These are phyloP conservation scores for Cladosporium sp. DNA, from an alignment of 2,329 filamentous ascomycete genomes.

Conservation along the genomic window DNA sequence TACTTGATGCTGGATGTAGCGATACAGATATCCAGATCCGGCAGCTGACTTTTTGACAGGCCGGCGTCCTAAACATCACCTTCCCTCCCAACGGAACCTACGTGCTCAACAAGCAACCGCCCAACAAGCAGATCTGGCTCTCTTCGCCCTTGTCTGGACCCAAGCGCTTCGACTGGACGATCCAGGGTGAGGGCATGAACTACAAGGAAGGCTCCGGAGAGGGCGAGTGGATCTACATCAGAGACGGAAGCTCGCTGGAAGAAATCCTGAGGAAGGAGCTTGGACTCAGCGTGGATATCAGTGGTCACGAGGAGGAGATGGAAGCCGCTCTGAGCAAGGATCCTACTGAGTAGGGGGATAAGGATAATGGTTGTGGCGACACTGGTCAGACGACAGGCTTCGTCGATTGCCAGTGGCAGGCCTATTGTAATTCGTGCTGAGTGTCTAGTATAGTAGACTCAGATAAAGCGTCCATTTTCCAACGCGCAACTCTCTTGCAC, in stretches of 20 bases:
- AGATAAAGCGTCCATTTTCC: not conserved
- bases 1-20: constrained; percentile 23
- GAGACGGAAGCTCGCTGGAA: constrained; percentile 76
- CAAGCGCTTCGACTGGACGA: constrained; percentile 90
- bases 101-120: constrained; percentile 97
- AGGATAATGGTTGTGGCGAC: not conserved
- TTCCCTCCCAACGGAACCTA: constrained; percentile 74
- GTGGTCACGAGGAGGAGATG: constrained; percentile 28
- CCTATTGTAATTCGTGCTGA: constrained; percentile 1
- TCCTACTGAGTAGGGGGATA: constrained; percentile 26
- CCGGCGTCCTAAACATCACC: constrained; percentile 78
- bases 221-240: constrained; percentile 83
- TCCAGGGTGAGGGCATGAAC: constrained; percentile 69
- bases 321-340: constrained; percentile 29
- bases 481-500: not conserved
- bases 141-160: constrained; percentile 88
- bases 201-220: constrained; percentile 74
- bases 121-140: constrained; percentile 97
- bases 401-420: not conserved
- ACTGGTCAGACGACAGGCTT: not conserved
- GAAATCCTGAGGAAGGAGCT: constrained; percentile 75
- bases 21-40: not conserved
- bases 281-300: constrained; percentile 58
- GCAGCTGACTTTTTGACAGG: constrained; percentile 51
- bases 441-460: not conserved